Evolutionary conservation across 176 grass and related monocot genomes (phyloP), one percentile per base, ranked within the genome.

Genomic region (Oryza punctata): DNA sequence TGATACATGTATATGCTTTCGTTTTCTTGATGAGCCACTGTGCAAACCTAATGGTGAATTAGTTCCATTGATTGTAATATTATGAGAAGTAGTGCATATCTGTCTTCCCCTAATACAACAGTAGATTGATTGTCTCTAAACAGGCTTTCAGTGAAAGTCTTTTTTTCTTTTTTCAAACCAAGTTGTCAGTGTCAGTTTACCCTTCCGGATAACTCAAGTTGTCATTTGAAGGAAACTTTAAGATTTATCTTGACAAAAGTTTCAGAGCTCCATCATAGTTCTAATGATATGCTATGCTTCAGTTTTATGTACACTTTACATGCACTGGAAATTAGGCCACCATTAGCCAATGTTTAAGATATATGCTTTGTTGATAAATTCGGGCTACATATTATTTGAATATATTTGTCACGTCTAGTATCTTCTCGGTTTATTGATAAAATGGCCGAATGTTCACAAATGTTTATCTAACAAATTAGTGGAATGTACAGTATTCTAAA

Each of bases 281-380:
- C 35, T 15, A 40, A 37, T 38, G 13, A 19, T 35, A 69, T 75
- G 37, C n/a, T 75, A 68, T 61, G 14, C 73, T 72, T 32, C 10
- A 32, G 0, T 0, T 23, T 73, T 19, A 5, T 68, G 3, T 33
- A 19, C 13, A 19, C 27, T 5, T 5, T 33, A 23, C 23, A 35
- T 63, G 54, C 35, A 70, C 3, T 7, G 16, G 6, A 28, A 29
- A 27, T 0, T 41, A 16, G 0, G 28, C 33, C 14, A 37, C 10
- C 72, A 32, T 32, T 21, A 26, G 24, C 7, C 65, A 67, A 50
- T n/a, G 23, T 52, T 66, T 18, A 54, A 60, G 78, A 24, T 3
- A 66, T 52, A 30, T 49, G 59, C 54, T 52, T 16, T 26, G 2
- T 82, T 87, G 82, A 16, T 13, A 40, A 78, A 82, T 45, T 82